Percentiles rank a stretch among this genome's conserved stretches.
These are phyloP conservation scores for Onygenales sp. DNA, from an alignment of 2,329 filamentous ascomycete genomes.

Conservation along the genomic window DNA sequence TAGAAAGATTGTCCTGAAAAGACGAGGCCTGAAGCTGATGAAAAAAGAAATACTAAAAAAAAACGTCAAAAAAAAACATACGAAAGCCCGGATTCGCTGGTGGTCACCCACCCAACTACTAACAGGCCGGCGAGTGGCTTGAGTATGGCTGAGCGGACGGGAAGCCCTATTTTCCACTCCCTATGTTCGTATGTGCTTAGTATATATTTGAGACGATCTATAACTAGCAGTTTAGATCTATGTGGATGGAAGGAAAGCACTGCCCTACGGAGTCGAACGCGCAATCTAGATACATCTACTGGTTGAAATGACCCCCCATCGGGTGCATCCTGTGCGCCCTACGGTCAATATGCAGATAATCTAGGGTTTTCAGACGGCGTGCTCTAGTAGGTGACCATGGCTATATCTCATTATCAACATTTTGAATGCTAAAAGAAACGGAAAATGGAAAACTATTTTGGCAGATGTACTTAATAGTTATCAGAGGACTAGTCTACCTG, in stretches of 20 bases:
- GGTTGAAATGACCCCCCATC: too few relatives aligned
- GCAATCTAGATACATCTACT: too few relatives aligned
- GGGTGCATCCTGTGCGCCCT: too few relatives aligned
- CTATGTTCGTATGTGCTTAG: slow-evolving; percentile 31
- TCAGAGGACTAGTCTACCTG: background rate
- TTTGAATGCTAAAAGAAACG: too few relatives aligned
- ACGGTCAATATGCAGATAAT: too few relatives aligned
- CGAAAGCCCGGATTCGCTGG: slow-evolving; percentile 36
- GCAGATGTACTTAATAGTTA: background rate
- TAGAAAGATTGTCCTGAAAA: background rate
- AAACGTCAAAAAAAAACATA: slow-evolving; percentile 22
- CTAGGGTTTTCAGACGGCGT: too few relatives aligned
- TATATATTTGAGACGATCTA: background rate
- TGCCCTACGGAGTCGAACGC: too few relatives aligned
- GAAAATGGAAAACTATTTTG: too few relatives aligned
- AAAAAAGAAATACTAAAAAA: slow-evolving; percentile 2
- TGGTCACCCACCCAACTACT: slow-evolving; percentile 39
- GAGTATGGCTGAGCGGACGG: slow-evolving; percentile 38
- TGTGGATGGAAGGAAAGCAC: too few relatives aligned
- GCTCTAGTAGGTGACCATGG: too few relatives aligned
- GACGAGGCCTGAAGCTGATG: too few relatives aligned
- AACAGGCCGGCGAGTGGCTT: slow-evolving; percentile 37
- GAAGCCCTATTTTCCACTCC: slow-evolving; percentile 38
- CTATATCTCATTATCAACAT: too few relatives aligned
- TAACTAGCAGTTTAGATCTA: slow-evolving; percentile 8